Evolutionary conservation across 306 rosid species (phyloP), one percentile per base, ranked within the genome.

Genomic region (Sophora flavescens): DNA sequence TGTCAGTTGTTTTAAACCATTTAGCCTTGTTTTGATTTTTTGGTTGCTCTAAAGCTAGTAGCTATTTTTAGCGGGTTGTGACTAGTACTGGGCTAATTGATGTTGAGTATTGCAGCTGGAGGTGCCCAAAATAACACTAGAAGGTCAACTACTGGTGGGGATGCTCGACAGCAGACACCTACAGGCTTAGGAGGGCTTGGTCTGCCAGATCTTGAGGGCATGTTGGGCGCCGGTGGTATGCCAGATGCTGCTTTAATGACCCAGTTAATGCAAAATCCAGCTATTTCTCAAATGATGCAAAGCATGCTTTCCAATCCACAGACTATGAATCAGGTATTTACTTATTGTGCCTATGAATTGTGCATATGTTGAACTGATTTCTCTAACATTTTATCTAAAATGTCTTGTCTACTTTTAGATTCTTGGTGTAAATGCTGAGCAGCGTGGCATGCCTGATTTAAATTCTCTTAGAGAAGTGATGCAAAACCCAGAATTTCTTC

Each of bases 231-330:
- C n/a, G 88, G 87, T 75, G 84, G 85, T n/a, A 77, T 84, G 87
- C 92, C 87, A 18, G 97, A 90, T 83, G 38, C 90, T 57, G 68
- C 83, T 78, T 65, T 65, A 60, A 33, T 93, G 84, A 83, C 85
- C 83, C 96, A 92, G 80, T 68, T 89, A 74, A 78, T 90, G 91
- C 96, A 92, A 80, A 92, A 92, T 70, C 97, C 97, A 75, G 93
- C 93, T 68, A 74, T 92, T 81, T 92, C 93, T 54, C 96, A 86
- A 72, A 87, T 92, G 89, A 87, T 88, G 97, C 97, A 93, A 85
- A 90, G 88, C 82, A 81, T 93, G 51, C 68, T 93, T 64, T 90
- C 97, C 75, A 90, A 89, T 51, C 97, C 97, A 11, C 92, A 89
- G 76, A 80, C 85, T 70, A 81, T 92, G 89, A 90, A 84, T 75